phyloP scores from a whole-genome alignment of 129 eudicot species.

The Artemisia tridentata region DNA sequence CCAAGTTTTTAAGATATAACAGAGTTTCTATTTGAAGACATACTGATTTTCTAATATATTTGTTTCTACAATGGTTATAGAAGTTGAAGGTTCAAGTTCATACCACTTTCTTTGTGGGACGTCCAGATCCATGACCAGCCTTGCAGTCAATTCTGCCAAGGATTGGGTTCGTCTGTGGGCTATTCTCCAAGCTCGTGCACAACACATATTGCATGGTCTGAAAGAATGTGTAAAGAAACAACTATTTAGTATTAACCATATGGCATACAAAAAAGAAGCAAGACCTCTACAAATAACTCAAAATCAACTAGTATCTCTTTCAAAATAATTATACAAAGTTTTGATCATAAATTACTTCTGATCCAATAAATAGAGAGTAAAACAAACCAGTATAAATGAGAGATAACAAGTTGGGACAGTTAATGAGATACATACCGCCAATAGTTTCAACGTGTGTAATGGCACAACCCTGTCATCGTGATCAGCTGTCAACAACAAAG shows the following conservation, averaged over 20 bases:
- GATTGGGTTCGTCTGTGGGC: conserved; percentile 44
- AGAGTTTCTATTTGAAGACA: not conserved
- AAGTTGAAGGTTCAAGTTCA: not conserved
- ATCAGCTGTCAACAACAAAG: conserved; percentile 93
- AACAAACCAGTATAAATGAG: not conserved
- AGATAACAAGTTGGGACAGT: conserved; percentile 1
- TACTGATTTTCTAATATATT: not conserved
- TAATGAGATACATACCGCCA: conserved; percentile 60
- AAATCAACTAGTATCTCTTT: not conserved
- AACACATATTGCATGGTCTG: conserved; percentile 48
- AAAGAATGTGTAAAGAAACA: not conserved
- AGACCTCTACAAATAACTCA: not conserved
- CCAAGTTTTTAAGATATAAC: not conserved
- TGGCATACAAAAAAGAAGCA: not conserved
- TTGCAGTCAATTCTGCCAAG: conserved; percentile 47
- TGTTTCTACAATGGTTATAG: not conserved
- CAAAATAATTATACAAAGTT: not conserved
- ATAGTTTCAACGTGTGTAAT: conserved; percentile 76
- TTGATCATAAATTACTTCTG: not conserved
- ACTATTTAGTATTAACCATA: not conserved
- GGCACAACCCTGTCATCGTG: conserved; percentile 99
- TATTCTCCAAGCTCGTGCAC: conserved; percentile 44
- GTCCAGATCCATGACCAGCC: conserved; percentile 47
- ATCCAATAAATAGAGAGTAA: not conserved
- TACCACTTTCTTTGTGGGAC: conserved; percentile 50